Evolutionary conservation across 345 rosid species (phyloP).

Genomic region (Clarkia xantiana): DNA sequence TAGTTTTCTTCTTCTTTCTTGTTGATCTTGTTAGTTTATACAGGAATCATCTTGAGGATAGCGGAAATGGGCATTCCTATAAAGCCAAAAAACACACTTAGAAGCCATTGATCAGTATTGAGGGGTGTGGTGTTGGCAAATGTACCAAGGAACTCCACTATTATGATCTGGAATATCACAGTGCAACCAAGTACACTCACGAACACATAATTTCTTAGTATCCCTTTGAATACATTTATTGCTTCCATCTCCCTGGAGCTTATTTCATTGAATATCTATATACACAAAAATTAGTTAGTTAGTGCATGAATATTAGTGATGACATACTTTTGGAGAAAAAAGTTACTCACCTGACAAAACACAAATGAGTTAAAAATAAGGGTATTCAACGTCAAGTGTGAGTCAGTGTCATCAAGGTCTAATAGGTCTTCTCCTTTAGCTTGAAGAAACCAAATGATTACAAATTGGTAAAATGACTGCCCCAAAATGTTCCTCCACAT

Average conservation of each 20-base stretch:
- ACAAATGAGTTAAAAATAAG: slow-evolving; percentile 82
- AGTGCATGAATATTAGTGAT: neutral
- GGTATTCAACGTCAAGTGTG: slow-evolving; percentile 43
- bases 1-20: too few relatives aligned
- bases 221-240: slow-evolving; percentile 54
- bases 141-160: slow-evolving; percentile 57
- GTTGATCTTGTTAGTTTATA: slow-evolving; percentile 21
- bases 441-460: slow-evolving; percentile 50
- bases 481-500: slow-evolving; percentile 98
- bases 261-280: slow-evolving; percentile 32
- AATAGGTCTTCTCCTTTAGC: slow-evolving; percentile 43
- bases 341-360: slow-evolving; percentile 63
- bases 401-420: slow-evolving; percentile 36
- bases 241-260: slow-evolving; percentile 68
- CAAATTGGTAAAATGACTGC: slow-evolving; percentile 61
- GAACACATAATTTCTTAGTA: slow-evolving; percentile 42
- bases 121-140: slow-evolving; percentile 58
- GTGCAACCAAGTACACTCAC: slow-evolving; percentile 37
- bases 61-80: slow-evolving; percentile 89
- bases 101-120: slow-evolving; percentile 34
- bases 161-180: slow-evolving; percentile 51
- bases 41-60: slow-evolving; percentile 47
- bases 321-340: neutral
- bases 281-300: neutral
- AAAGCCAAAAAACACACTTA: slow-evolving; percentile 46